Evolutionary conservation across 202 grass and related monocot genomes (phyloP), one percentile per base, ranked within the genome.

Genomic region (Setaria italica): DNA sequence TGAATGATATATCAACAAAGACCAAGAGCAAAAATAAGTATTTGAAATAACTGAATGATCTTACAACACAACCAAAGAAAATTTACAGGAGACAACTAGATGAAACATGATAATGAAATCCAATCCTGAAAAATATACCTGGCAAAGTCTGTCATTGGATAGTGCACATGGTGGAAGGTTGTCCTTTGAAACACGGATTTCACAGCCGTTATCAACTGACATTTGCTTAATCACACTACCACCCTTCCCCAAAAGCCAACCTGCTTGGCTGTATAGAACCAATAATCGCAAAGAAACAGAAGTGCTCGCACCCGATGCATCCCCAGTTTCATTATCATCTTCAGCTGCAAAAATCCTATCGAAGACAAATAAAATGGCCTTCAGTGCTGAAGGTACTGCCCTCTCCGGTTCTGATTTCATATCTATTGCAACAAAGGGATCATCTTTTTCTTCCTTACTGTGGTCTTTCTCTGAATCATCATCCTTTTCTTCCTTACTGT

Each of bases 141-240:
- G 97, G 64, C 94, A 90, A 70, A 96, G 85, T 85, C 91, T 92
- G 70, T 99, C 97, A 57, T 90, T 85, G 29, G 73, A 70, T 67
- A 90, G 88, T 35, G 90, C 94, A 86, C 94, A 99, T 54, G 82
- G 51, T 5, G 94, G 97, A 85, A 99, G 92, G 6, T 87, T 88
- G 55, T 99, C 97, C 87, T 85, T 94, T 19, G 89, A 88, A 86
- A 99, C 82, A 78, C 93, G 86, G 55, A 99, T 92, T 55, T 96
- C 91, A 70, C 88, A 91, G 51, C 92, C 80, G 60, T 75, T 96
- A 59, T 92, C 94, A 79, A 87, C 85, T 33, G 91, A 94, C 83
- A 99, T 90, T 90, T 94, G 89, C 74, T 94, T 96, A 82, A 99
- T 79, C 34, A 96, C 81, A 80, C 87, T 89, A 69, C 92, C 97